Conservation (phyloP, 2,329 filamentous ascomycete genomes). For the Xenosphaeropsis pyriputrescens region DNA sequence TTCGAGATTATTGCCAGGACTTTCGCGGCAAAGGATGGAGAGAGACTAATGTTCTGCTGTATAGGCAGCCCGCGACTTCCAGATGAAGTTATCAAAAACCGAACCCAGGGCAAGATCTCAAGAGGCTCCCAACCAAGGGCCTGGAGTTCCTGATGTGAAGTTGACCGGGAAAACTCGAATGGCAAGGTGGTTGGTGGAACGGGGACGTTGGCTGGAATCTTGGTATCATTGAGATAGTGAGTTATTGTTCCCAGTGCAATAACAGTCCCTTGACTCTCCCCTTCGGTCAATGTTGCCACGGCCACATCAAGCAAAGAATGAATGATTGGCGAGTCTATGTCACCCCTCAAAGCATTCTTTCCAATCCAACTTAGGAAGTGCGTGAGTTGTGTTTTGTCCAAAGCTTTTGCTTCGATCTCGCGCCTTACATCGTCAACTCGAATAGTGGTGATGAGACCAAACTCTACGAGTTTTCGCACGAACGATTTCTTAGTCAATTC, state of each 20-base stretch:
- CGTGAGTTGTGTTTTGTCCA: conserved; percentile 62
- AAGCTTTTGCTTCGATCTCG: conserved; percentile 69
- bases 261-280: conserved; percentile 48
- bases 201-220: conserved; percentile 69
- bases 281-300: conserved; percentile 51
- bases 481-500: conserved; percentile 62
- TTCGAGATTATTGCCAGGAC: conserved; percentile 74
- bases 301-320: conserved; percentile 64
- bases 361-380: conserved; percentile 79
- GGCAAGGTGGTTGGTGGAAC: conserved; percentile 73
- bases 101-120: conserved; percentile 73
- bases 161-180: conserved; percentile 62
- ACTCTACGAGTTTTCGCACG: conserved; percentile 66
- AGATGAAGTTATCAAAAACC: conserved; percentile 59
- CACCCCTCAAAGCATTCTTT: conserved; percentile 53
- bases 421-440: conserved; percentile 74
- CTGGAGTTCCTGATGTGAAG: conserved; percentile 54
- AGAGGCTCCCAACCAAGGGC: conserved; percentile 78
- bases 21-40: conserved; percentile 59
- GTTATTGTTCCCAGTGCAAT: conserved; percentile 64
- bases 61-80: conserved; percentile 38
- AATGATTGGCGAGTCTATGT: conserved; percentile 56
- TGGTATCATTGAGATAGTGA: conserved; percentile 61
- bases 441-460: conserved; percentile 75
- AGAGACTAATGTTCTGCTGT: conserved; percentile 56